phyloP scores from a whole-genome alignment of 805 yeast genomes.

The Saturnispora ahearnii region DNA sequence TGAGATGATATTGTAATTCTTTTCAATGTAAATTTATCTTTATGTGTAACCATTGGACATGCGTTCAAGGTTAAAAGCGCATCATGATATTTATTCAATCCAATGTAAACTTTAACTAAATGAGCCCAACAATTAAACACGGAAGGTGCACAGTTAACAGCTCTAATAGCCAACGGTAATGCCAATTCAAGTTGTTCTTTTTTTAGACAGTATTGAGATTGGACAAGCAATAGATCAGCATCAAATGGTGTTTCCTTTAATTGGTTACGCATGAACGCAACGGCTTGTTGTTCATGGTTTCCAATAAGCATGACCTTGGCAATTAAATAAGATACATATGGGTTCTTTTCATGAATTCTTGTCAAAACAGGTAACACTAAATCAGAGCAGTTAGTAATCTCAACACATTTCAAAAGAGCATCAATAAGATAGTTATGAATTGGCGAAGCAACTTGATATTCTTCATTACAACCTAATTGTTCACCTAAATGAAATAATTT shows the following conservation, averaged over 20 bases:
- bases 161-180: conserved; percentile 47
- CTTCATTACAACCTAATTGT: conserved; percentile 54
- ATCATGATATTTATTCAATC: conserved; percentile 56
- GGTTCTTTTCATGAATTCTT: conserved; percentile 42
- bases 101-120: conserved; percentile 54
- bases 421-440: conserved; percentile 65
- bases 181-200: conserved; percentile 50
- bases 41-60: conserved; percentile 72
- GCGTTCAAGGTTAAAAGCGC: conserved; percentile 67
- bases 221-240: conserved; percentile 44
- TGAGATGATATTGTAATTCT: conserved; percentile 30
- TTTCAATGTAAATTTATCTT: conserved; percentile 54
- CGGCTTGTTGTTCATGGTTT: conserved; percentile 54
- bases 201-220: conserved; percentile 47
- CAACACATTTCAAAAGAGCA: conserved; percentile 55
- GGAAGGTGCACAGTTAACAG: conserved; percentile 66
- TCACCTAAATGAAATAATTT: conserved; percentile 57
- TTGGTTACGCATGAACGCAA: conserved; percentile 43
- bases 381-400: conserved; percentile 56
- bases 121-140: conserved; percentile 69
- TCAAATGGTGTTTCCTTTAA: conserved; percentile 34
- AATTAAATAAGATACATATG: conserved; percentile 48
- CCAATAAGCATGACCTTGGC: conserved; percentile 44
- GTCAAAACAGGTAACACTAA: conserved; percentile 51
- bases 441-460: conserved; percentile 57